A percentile compares a stretch with the other conserved stretches of the same genome.
Conservation (phyloP, 176 grass and related monocot species). For the Musa acuminata region DNA sequence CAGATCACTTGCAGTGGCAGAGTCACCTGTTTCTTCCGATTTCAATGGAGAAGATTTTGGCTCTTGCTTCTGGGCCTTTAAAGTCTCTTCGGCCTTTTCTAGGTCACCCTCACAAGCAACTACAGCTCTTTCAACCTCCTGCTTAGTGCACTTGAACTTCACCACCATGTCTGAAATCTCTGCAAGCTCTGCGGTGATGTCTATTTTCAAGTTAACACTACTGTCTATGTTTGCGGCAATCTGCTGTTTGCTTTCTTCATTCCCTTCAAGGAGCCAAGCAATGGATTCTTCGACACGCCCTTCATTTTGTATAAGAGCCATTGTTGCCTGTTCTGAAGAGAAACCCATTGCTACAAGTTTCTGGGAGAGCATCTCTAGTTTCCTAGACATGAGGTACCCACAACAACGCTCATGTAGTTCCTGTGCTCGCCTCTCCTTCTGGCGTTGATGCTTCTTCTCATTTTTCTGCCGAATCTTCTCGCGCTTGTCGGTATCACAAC, state of each 20-base stretch:
- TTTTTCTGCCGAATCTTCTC: constrained; percentile 99
- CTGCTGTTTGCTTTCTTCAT: constrained; percentile 67
- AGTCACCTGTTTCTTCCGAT: constrained; percentile 42
- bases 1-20: constrained; percentile 23
- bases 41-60: constrained; percentile 21
- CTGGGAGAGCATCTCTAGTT: constrained; percentile 64
- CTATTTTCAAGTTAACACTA: constrained; percentile 69
- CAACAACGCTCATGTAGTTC: constrained; percentile 90
- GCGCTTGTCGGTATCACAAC: constrained; percentile 82
- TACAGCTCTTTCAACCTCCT: constrained; percentile 90
- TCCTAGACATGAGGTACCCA: constrained; percentile 87
- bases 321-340: constrained; percentile 78
- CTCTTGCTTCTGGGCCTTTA: constrained; percentile 81
- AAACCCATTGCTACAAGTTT: constrained; percentile 92
- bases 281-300: constrained; percentile 79
- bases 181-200: constrained; percentile 76
- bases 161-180: constrained; percentile 62
- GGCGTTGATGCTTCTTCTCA: constrained; percentile 93
- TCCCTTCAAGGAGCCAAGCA: constrained; percentile 84
- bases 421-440: constrained; percentile 84
- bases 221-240: constrained; percentile 47
- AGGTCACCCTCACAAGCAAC: constrained; percentile 91
- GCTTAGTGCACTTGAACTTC: constrained; percentile 78
- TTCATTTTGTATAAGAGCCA: constrained; percentile 98
- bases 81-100: constrained; percentile 63